These are phyloP conservation scores for Suillus tomentosus DNA, from an alignment of 768 basidiomycete species.

Conservation along the genomic window DNA sequence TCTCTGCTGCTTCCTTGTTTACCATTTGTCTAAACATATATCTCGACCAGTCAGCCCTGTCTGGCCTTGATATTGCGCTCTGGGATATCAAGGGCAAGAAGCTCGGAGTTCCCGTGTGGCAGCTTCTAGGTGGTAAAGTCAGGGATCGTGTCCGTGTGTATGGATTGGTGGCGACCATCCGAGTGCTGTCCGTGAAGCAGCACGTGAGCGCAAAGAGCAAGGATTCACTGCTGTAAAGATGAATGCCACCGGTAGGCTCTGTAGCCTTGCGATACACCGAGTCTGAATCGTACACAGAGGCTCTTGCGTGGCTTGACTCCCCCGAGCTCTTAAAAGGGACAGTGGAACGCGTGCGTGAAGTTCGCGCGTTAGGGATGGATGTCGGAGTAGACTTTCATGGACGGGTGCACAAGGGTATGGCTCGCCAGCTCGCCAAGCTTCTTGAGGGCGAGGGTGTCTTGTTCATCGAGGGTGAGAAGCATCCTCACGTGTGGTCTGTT, in stretches of 20 bases:
- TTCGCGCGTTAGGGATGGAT: conserved; percentile 57
- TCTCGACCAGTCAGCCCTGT: conserved; percentile 45
- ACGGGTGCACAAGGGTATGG: conserved; percentile 67
- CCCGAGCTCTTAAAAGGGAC: conserved; percentile 52
- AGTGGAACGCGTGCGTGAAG: conserved; percentile 52
- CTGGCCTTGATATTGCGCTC: conserved; percentile 68
- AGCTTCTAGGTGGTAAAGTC: conserved; percentile 70
- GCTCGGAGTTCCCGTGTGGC: conserved; percentile 63
- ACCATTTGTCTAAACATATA: background rate
- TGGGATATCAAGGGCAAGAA: conserved; percentile 85
- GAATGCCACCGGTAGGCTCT: conserved; percentile 57
- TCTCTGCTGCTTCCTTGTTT: background rate
- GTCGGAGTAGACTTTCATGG: conserved; percentile 75
- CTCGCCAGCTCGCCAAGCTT: conserved; percentile 63
- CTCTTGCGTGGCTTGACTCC: conserved; percentile 62
- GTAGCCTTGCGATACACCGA: background rate
- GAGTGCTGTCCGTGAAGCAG: conserved; percentile 50
- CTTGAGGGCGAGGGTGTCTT: conserved; percentile 61
- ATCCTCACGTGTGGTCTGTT: background rate
- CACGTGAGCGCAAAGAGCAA: conserved; percentile 54
- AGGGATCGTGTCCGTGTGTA: conserved; percentile 60
- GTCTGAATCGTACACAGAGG: conserved; percentile 21
- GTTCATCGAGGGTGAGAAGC: conserved; percentile 59
- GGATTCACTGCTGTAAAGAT: conserved; percentile 75
- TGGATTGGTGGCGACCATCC: conserved; percentile 53